Evolutionary conservation across 1,139 yeast species (phyloP), one percentile per base, ranked within the genome.

Genomic region (Arxiozyma heterogenica): DNA sequence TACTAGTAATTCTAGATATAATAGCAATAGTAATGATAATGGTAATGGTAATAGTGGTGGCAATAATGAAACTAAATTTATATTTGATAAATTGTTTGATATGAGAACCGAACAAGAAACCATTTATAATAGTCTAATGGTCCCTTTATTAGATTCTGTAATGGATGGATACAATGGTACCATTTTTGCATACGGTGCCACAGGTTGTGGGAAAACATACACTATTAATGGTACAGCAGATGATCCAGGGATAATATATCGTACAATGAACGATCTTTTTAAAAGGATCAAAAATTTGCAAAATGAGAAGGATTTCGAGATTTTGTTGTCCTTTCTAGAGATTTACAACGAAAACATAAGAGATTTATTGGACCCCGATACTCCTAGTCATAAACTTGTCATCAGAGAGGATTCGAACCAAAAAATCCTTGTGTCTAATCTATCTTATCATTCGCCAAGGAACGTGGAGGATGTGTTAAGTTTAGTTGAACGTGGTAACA

Each of bases 161-260:
- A 68, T 91, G 49, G 95, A 86, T 59, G 97, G 97, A 0, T 88
- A 75, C 68, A 89, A 91, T 68, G 85, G 95, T 7, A 90, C 97
- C 0, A 90, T 91, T 0, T 93, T 93, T 73, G 98, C 98, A 1
- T 93, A 93, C 67, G 98, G 98, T 2, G 96, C 96, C 30, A 90
- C 98, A 0, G 98, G 98, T 0, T 93, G 98, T 69, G 98, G 98
- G n/a, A 91, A 91, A 67, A 90, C 98, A 0, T 90, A 86, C 66
- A 91, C 98, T 0, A 87, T 91, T 45, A 80, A 84, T 69, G 96
- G 98, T 0, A 79, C 83, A 0, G 77, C 83, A 0, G 77, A 78
- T 1, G 73, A 79, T 42, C 96, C 96, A 0, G 98, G 96, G 0
- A 80, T 91, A 22, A 84, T 89, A 0, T 87, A 84, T 61, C 71